Conservation (phyloP, 805 yeast species). For the Kodamaea hsintzibuensis region DNA sequence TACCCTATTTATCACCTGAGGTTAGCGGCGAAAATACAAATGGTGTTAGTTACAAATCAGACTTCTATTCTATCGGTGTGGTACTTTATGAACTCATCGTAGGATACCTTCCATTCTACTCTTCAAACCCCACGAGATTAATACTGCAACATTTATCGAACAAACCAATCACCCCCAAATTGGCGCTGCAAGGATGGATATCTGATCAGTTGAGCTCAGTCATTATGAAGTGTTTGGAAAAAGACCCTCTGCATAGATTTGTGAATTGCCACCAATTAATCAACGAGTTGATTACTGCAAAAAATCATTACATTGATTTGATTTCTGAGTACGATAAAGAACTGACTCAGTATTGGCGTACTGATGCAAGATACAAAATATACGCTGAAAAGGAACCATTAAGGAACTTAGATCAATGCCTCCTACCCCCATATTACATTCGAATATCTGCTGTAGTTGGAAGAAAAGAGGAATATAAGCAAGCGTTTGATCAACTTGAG, state of each 20-base stretch:
- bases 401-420: slow-evolving; percentile 7
- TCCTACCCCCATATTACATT: slow-evolving; percentile 13
- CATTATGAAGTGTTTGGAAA: slow-evolving; percentile 44
- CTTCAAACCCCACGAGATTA: slow-evolving; percentile 34
- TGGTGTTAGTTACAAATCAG: slow-evolving; percentile 48
- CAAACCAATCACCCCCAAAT: slow-evolving; percentile 42
- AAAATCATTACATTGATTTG: slow-evolving; percentile 19
- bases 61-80: slow-evolving; percentile 51
- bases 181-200: slow-evolving; percentile 28
- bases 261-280: slow-evolving; percentile 33
- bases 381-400: slow-evolving; percentile 5
- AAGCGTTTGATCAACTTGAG: slow-evolving; percentile 10
- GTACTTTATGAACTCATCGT: slow-evolving; percentile 49
- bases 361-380: slow-evolving; percentile 2
- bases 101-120: slow-evolving; percentile 39
- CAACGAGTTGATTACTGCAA: slow-evolving; percentile 33
- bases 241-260: slow-evolving; percentile 41
- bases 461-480: slow-evolving; percentile 13
- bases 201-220: slow-evolving; percentile 34
- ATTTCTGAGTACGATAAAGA: not conserved
- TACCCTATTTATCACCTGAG: slow-evolving; percentile 55
- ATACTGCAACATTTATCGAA: slow-evolving; percentile 42
- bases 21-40: slow-evolving; percentile 39
- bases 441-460: slow-evolving; percentile 14
- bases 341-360: slow-evolving; percentile 1